These are phyloP conservation scores for Mallotus repandus DNA, from an alignment of 441 rosid genomes.

Conservation along the genomic window DNA sequence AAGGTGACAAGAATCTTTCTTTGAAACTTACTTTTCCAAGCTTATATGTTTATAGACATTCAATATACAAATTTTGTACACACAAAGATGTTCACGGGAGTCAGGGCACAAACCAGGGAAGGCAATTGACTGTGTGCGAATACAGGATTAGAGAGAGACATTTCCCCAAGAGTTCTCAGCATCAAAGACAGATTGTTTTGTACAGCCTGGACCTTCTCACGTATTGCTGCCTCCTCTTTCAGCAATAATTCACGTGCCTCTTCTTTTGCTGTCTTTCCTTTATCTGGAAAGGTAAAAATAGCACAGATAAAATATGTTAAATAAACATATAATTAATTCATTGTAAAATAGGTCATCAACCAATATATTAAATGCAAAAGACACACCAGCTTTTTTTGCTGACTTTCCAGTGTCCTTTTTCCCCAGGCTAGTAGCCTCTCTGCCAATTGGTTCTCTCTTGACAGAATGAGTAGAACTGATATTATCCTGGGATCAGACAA, in stretches of 20 bases:
- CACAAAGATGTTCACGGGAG: conserved; percentile 9
- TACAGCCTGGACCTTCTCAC: conserved; percentile 66
- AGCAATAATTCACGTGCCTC: conserved; percentile 95
- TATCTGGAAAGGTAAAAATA: conserved; percentile 48
- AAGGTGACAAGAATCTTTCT: neutral
- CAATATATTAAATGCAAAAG: conserved; percentile 16
- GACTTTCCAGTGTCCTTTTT: conserved; percentile 70
- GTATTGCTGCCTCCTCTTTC: conserved; percentile 80
- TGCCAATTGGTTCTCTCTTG: conserved; percentile 61
- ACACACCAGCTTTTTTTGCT: conserved; percentile 73
- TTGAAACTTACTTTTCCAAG: neutral
- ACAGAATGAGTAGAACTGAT: conserved; percentile 48
- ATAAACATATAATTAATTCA: neutral
- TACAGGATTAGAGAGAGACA: conserved; percentile 85
- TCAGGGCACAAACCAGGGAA: conserved; percentile 63
- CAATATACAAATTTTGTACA: too few relatives aligned
- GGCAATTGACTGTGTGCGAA: conserved; percentile 97
- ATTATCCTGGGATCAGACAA: conserved; percentile 39
- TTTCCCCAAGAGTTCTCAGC: conserved; percentile 88
- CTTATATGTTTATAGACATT: neutral
- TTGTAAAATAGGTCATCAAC: conserved; percentile 19
- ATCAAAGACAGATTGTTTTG: conserved; percentile 68
- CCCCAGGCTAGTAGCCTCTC: conserved; percentile 55
- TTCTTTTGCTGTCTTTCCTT: conserved; percentile 94
- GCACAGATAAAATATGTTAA: conserved; percentile 1